A percentile compares a stretch with the other conserved stretches of the same genome.
Evolutionary conservation across 441 rosid genomes (phyloP).

Genomic region (Brassica balearica): DNA sequence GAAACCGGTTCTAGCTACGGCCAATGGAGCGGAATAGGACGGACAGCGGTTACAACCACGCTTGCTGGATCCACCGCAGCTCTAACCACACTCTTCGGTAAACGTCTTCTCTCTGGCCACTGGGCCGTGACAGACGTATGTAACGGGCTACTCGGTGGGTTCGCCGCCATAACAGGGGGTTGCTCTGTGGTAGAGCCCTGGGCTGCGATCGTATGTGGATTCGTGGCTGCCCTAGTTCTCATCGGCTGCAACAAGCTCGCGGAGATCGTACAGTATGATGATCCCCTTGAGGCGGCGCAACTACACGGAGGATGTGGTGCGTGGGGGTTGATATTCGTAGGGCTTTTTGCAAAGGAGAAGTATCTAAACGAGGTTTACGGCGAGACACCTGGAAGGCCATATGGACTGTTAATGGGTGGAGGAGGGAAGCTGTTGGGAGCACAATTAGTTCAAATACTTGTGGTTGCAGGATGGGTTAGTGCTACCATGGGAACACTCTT

Average conservation of each 20-base stretch:
- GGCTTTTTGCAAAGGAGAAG: conserved; percentile 66
- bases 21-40: conserved; percentile 82
- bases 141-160: conserved; percentile 85
- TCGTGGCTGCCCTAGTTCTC: conserved; percentile 66
- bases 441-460: conserved; percentile 47
- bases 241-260: conserved; percentile 77
- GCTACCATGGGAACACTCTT: conserved; percentile 86
- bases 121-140: conserved; percentile 94
- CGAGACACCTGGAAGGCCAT: conserved; percentile 37
- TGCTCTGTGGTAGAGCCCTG: conserved; percentile 85
- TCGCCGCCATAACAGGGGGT: conserved; percentile 81
- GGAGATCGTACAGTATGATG: conserved; percentile 60
- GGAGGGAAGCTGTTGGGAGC: conserved; percentile 65
- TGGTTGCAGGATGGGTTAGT: conserved; percentile 82
- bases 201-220: conserved; percentile 86
- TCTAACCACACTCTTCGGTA: conserved; percentile 75
- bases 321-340: conserved; percentile 86
- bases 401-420: conserved; percentile 88
- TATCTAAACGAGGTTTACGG: conserved; percentile 68
- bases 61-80: conserved; percentile 85
- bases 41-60: conserved; percentile 90
- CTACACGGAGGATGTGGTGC: conserved; percentile 92
- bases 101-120: conserved; percentile 72
- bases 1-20: conserved; percentile 56
- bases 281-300: conserved; percentile 86